Conservation (phyloP, 192 early-diverging fungal genomes). For the Coemansia sp. region DNA sequence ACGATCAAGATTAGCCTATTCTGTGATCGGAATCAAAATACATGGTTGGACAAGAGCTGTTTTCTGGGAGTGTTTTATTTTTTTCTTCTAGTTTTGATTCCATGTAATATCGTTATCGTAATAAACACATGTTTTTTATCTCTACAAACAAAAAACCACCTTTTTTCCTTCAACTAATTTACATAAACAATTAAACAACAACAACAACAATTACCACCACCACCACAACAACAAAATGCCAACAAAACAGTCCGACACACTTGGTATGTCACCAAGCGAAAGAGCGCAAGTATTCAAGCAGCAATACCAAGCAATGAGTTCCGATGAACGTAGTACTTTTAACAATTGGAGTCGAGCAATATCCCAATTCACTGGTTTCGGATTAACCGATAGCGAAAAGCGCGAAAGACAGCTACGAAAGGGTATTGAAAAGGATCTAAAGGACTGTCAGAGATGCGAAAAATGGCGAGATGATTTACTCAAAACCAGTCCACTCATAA, state of each 20-base stretch:
- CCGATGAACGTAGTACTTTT: constrained; percentile 58
- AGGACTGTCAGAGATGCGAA: constrained; percentile 66
- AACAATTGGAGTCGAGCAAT: constrained; percentile 60
- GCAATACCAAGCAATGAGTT: constrained; percentile 37
- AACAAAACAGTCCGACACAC: constrained; percentile 15
- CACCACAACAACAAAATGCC: neutral
- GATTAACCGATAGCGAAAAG: constrained; percentile 54
- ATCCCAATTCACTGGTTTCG: constrained; percentile 58
- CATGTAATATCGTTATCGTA: too few species aligned
- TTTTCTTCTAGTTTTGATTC: neutral
- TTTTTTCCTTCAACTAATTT: neutral
- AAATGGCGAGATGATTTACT: constrained; percentile 73
- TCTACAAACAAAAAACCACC: too few species aligned
- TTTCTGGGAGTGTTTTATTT: too few species aligned
- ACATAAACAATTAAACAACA: neutral
- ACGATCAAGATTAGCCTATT: too few species aligned
- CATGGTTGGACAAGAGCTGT: too few species aligned
- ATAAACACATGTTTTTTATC: too few species aligned
- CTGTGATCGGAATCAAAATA: too few species aligned
- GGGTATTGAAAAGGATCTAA: constrained; percentile 50
- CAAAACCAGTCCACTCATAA: constrained; percentile 68
- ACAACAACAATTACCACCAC: neutral
- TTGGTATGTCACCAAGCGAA: neutral
- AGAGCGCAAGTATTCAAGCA: constrained; percentile 7
- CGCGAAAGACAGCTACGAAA: constrained; percentile 21